Evolutionary conservation across 139 green algal genomes (phyloP).

Genomic region (Coelastrella sp.): DNA sequence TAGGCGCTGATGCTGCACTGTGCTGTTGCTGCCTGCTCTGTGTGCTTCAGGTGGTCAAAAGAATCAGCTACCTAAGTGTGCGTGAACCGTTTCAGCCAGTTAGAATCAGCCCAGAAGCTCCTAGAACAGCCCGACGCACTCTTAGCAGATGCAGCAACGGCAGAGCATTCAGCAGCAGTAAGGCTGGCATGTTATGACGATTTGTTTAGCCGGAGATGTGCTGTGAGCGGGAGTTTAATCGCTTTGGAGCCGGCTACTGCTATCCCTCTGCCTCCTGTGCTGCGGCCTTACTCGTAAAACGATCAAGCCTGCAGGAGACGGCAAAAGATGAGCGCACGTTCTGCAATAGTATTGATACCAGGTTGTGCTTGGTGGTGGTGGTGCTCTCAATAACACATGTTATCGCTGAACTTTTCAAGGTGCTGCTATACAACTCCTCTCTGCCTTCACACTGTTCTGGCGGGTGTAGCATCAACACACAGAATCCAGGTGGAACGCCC

Average conservation of each 20-base stretch:
- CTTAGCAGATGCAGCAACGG: neutral
- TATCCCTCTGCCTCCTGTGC: slow-evolving; percentile 60
- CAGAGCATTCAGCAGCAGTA: slow-evolving; percentile 16
- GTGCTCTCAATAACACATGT: too few species aligned
- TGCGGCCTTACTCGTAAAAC: slow-evolving; percentile 59
- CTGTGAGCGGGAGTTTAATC: slow-evolving; percentile 60
- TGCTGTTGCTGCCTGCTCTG: neutral
- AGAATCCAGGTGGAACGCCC: too few species aligned
- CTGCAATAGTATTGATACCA: too few species aligned
- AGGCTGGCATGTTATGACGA: slow-evolving; percentile 60
- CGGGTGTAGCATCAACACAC: too few species aligned
- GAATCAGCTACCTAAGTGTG: slow-evolving; percentile 53
- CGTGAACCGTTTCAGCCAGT: slow-evolving; percentile 53
- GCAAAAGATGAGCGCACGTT: too few species aligned
- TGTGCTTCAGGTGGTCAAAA: slow-evolving; percentile 64
- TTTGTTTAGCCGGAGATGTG: slow-evolving; percentile 65
- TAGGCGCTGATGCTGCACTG: neutral
- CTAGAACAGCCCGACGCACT: neutral
- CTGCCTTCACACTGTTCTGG: too few species aligned
- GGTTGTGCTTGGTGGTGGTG: too few species aligned
- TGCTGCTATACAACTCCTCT: too few species aligned
- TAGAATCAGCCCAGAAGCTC: slow-evolving; percentile 26
- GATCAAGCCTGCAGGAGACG: neutral
- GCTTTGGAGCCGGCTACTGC: slow-evolving; percentile 59
- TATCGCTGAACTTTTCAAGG: too few species aligned